Base-by-base conservation (phyloP, 768 basidiomycete species). In the Amyloporia xantha region DNA sequence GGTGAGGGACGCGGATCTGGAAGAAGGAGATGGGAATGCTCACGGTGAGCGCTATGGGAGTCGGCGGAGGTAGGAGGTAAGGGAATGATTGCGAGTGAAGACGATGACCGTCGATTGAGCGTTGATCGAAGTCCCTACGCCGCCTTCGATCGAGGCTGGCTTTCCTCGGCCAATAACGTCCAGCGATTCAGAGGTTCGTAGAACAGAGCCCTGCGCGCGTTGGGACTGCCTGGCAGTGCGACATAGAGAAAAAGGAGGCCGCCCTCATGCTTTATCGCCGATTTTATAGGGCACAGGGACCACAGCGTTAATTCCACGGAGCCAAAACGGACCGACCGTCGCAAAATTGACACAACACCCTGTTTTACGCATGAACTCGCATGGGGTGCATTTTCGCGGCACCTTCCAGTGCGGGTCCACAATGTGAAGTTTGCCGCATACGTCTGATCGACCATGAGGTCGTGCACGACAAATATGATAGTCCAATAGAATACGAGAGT, bases 11-110 rank as follows among this genome's bases (percentile, higher is more conserved):
- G 50, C 44, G 44, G 48, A 41, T 41, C 45, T 26, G 36, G 39
- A 24, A 25, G 26, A 42, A 41, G 41, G 21, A 46, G 28, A 45
- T 21, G 39, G 57, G 54, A 48, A 50, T 44, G 54, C 58, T 56
- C 30, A 59, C 58, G 36, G 53, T 47, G 58, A 49, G 56, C 62
- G 59, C 59, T 62, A 30, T 44, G 33, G 39, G 36, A 43, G 62
- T 60, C 65, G 65, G 65, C 61, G 65, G 65, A 66, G 63, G 62
- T 64, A 66, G 63, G 62, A 57, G 59, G 55, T 56, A 42, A 37
- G 44, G 26, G 48, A 49, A 43, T 42, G 55, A 47, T 45, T 36
- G 17, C 25, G n/a, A n/a, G n/a, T n/a, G n/a, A n/a, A 47, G 44
- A 27, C 50, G 51, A 7, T 25, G 39, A 13, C 26, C 30, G 51